Base-by-base conservation (phyloP, 768 basidiomycete species). In the Lenzites betulinus region DNA sequence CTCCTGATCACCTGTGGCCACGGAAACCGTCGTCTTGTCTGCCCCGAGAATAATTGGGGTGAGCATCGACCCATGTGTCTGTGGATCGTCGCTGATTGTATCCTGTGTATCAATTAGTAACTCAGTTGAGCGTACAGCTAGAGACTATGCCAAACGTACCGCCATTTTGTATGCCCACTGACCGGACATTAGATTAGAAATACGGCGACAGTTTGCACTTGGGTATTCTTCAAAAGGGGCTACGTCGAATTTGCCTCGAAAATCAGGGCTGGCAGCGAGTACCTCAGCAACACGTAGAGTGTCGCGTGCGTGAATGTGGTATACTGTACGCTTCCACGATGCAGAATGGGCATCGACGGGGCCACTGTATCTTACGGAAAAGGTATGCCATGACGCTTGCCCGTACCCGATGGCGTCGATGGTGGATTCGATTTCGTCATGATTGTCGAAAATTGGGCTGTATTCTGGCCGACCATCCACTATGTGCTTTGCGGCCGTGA, bases 91-190 rank as follows among this genome's bases (percentile, higher is more conserved):
- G 1, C 62, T 49, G 1, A 68, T 60, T 11, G 18, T 25, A 51
- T 65, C 64, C 64, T 65, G 51, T 18, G 41, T 6, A 35, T 15
- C 15, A 26, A 12, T 43, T 28, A 55, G 54, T 35, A 20, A 20
- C n/a, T n/a, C n/a, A n/a, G n/a, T n/a, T n/a, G n/a, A n/a, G n/a
- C n/a, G n/a, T n/a, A n/a, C n/a, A n/a, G n/a, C n/a, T n/a, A n/a
- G n/a, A n/a, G n/a, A n/a, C n/a, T n/a, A n/a, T n/a, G n/a, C n/a
- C n/a, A n/a, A n/a, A 35, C 49, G n/a, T 38, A 74, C 75, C 12
- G 72, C 74, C 49, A 82, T 77, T 7, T 66, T 53, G 77, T 76
- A 81, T 3, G 75, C 75, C 66, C 70, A 80, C 33, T 76, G 67
- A 3, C 75, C 79, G 0, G 77, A 78, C 75, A 80, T 78, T 18